Base-by-base conservation (phyloP, 225 moss, liverwort and hornwort species). In the Marchantia paleacea region DNA sequence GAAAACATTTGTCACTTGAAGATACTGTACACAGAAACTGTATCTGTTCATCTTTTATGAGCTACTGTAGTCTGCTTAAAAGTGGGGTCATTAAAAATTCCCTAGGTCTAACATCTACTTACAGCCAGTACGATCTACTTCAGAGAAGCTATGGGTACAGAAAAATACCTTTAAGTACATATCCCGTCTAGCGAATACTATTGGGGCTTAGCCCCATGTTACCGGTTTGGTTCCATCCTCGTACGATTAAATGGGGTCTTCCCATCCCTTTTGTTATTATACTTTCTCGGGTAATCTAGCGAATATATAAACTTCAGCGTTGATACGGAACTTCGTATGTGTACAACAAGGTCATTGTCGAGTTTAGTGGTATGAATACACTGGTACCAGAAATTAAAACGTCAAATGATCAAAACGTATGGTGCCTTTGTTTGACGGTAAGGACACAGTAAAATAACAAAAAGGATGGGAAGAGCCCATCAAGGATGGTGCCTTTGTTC, bases 351-450 rank as follows among this genome's bases (percentile, higher is more conserved):
- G 2, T 39, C 39, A 39, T 39, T 2, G 39, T 39, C 39, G 69
- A 69, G 30, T 39, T n/a, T 39, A 39, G 5, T 39, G 39, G 39
- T 39, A 14, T 69, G 16, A 69, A 69, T 31, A 47, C 30, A 69
- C 15, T 13, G 39, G 15, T 69, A 69, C 69, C 7, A 30, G 3
- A 31, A 31, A 69, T 64, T 24, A 64, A 47, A 69, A 69, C 30
- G 69, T 69, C 30, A 69, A 69, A 69, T 69, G 69, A 69, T 69
- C 69, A 69, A 15, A 69, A 47, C 69, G 39, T 16, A 69, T 69
- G 69, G 31, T 69, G 69, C 4, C 15, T 7, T 10, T n/a, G n/a
- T n/a, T n/a, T n/a, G n/a, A n/a, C n/a, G n/a, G n/a, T n/a, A n/a
- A n/a, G n/a, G n/a, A n/a, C n/a, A n/a, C n/a, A n/a, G n/a, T n/a